These are phyloP conservation scores for Leishmania lainsoni DNA, from an alignment of 208 protist species.

Conservation along the genomic window DNA sequence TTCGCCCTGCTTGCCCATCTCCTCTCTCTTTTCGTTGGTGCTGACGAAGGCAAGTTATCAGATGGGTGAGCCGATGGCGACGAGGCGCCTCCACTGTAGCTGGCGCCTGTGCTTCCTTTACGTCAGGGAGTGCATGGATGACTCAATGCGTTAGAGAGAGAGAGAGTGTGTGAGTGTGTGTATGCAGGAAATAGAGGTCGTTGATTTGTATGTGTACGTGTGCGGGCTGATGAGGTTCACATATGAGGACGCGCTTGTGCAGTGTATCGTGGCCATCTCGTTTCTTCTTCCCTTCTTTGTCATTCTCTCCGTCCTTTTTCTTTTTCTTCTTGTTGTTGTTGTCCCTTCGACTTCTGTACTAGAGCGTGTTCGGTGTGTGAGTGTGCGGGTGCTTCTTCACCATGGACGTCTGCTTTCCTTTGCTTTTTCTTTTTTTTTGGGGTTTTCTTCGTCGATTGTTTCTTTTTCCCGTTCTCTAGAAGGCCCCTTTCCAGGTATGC, in stretches of 20 bases:
- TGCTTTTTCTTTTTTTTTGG: not conserved
- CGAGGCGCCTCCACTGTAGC: not conserved
- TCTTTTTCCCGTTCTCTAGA: not conserved
- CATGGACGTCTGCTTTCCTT: not conserved
- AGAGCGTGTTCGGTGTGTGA: not conserved
- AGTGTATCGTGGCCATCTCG: not conserved
- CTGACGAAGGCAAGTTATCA: not conserved
- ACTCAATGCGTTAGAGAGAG: not conserved
- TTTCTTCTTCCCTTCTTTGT: not conserved
- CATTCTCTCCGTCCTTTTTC: conserved; percentile 1
- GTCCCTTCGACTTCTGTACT: conserved; percentile 1
- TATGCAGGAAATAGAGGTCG: not conserved
- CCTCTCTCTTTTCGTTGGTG: not conserved
- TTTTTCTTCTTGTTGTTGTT: not conserved
- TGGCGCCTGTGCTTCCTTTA: not conserved
- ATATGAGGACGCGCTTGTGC: not conserved
- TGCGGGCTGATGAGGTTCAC: not conserved
- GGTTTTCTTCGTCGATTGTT: not conserved
- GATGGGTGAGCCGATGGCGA: not conserved
- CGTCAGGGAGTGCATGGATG: not conserved
- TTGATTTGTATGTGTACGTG: conserved; percentile 5
- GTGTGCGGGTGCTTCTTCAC: not conserved
- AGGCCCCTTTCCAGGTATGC: not conserved
- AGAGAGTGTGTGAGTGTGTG: not conserved
- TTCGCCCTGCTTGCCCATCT: not conserved